Base-by-base conservation (phyloP, 2,329 filamentous ascomycete genomes). In the Xylariaceae sp. region DNA sequence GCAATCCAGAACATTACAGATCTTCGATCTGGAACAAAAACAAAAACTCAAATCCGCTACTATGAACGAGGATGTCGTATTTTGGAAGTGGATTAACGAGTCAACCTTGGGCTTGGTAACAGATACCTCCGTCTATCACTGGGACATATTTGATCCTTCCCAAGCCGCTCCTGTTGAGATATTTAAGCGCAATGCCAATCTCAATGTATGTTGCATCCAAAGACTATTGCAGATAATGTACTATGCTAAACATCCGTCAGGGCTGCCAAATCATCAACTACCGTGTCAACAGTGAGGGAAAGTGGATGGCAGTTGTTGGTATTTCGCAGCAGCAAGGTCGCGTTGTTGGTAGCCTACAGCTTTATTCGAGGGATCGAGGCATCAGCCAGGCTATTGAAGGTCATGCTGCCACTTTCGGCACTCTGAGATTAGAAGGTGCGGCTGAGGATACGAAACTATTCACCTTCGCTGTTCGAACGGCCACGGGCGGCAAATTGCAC, bases 241-340 rank as follows among this genome's bases (percentile, higher is more conserved):
- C 68, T 55, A 64, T 56, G 32, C 61, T 53, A 49, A 29, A 27
- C 13, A 40, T n/a, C 24, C 32, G 5, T 10, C 67, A 95, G 91
- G 89, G 88, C 62, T 95, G 91, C 76, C 94, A 99, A 84, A 99
- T 99, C 75, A 99, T 99, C 84, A 99, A 97, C 79, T 99, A 99
- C 78, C 91, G 93, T 64, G 90, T 95, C 65, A 97, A 93, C 74
- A 85, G 87, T 61, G 93, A 99, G 62, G 91, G 92, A 72, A 96
- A 96, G 76, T 99, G 94, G 94, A 96, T 96, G 87, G 92, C 95
- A 24, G 87, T 97, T 51, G 92, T 99, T 53, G 94, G 94, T 67
- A 99, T 99, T 67, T 92, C 92, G 54, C 91, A 92, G 72, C 89
- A 95, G 70, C 87, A 92, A 71, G 93, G 92, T 52, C 91, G 94